phyloP scores from a whole-genome alignment of 2,329 filamentous ascomycete species.

The Diplocarpon mali region DNA sequence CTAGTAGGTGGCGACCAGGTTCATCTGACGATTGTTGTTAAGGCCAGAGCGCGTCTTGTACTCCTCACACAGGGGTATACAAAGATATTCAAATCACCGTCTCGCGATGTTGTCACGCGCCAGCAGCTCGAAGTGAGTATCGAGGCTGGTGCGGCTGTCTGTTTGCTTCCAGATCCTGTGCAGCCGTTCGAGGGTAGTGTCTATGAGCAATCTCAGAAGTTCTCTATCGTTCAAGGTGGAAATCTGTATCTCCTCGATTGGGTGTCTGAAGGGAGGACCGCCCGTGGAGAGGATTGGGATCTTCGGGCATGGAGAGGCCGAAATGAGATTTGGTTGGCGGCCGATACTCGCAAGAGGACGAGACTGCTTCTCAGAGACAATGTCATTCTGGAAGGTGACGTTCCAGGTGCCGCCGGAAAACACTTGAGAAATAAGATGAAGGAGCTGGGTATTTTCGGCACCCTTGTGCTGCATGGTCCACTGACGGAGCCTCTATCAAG shows the following conservation, averaged over 20 bases:
- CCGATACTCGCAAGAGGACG: slow-evolving; percentile 31
- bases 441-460: slow-evolving; percentile 67
- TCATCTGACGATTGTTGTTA: slow-evolving; percentile 56
- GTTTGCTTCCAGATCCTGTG: slow-evolving; percentile 78
- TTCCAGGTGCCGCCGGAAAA: slow-evolving; percentile 29
- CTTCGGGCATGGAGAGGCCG: slow-evolving; percentile 68
- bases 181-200: slow-evolving; percentile 79
- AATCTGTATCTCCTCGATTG: slow-evolving; percentile 82
- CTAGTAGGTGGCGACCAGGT: slow-evolving; percentile 82
- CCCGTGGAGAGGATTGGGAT: slow-evolving; percentile 82
- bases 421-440: slow-evolving; percentile 55
- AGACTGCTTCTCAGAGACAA: slow-evolving; percentile 77
- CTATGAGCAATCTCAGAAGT: slow-evolving; percentile 76
- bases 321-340: slow-evolving; percentile 69
- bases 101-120: slow-evolving; percentile 42
- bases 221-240: slow-evolving; percentile 45
- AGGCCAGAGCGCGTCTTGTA: slow-evolving; percentile 52
- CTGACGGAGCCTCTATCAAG: slow-evolving; percentile 53
- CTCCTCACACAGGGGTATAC: slow-evolving; percentile 71
- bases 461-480: slow-evolving; percentile 69
- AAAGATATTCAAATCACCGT: slow-evolving; percentile 81
- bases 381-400: slow-evolving; percentile 57
- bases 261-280: slow-evolving; percentile 80
- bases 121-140: slow-evolving; percentile 45
- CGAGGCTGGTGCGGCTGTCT: slow-evolving; percentile 41